phyloP scores from a whole-genome alignment of 164 flowering plant species.

The Chimonanthus salicifolius region DNA sequence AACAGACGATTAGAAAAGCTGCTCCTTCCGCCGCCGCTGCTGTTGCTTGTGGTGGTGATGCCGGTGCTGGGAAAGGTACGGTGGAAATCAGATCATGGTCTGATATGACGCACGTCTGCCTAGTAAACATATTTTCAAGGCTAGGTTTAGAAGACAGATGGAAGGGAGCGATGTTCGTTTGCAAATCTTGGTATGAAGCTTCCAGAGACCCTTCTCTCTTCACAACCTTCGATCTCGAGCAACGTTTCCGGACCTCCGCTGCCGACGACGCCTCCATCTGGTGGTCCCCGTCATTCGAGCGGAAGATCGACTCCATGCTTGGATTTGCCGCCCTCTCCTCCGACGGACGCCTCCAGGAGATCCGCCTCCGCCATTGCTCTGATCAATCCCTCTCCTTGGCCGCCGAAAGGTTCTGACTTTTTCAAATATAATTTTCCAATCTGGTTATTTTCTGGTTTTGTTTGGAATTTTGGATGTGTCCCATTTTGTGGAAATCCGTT shows the following conservation, averaged over 20 bases:
- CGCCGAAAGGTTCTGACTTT: conserved; percentile 47
- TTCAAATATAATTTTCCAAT: too few species aligned
- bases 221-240: conserved; percentile 54
- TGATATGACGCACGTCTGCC: conserved; percentile 70
- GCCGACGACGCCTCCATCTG: conserved; percentile 40
- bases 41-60: too few species aligned
- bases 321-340: conserved; percentile 51
- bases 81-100: conserved; percentile 43
- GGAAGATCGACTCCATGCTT: conserved; percentile 57
- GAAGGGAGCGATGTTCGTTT: conserved; percentile 58
- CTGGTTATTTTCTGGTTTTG: too few species aligned
- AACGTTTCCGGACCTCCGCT: conserved; percentile 32
- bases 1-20: too few species aligned
- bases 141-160: conserved; percentile 55
- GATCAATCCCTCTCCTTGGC: conserved; percentile 48
- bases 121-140: conserved; percentile 54
- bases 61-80: background rate
- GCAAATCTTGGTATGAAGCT: conserved; percentile 70
- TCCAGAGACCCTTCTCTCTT: conserved; percentile 60
- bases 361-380: conserved; percentile 77
- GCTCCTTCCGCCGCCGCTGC: too few species aligned
- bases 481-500: too few species aligned
- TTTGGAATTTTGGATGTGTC: too few species aligned
- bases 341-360: conserved; percentile 37
- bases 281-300: conserved; percentile 73